Conservation (phyloP, 768 basidiomycete genomes). For the Candolleomyces efflorescens region DNA sequence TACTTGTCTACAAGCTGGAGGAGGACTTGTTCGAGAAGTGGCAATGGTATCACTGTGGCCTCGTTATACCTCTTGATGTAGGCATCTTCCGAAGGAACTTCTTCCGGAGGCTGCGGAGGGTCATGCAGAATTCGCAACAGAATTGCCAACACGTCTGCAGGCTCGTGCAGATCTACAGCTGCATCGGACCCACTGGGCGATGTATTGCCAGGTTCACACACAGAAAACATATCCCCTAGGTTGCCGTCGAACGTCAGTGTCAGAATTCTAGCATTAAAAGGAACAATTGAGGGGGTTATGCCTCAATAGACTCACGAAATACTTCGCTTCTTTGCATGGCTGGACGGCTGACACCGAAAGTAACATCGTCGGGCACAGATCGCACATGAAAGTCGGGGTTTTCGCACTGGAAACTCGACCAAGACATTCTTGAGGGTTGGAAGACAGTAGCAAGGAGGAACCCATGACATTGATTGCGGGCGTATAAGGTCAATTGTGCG, state of each 20-base stretch:
- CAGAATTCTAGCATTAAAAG: background rate
- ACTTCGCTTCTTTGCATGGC: slow-evolving; percentile 54
- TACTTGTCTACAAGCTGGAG: slow-evolving; percentile 67
- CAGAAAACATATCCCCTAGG: slow-evolving; percentile 66
- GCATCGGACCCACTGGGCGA: slow-evolving; percentile 20
- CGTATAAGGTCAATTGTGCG: slow-evolving; percentile 1
- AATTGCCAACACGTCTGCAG: slow-evolving; percentile 39
- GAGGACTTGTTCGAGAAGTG: slow-evolving; percentile 51
- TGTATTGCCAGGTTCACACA: slow-evolving; percentile 36
- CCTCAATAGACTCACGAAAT: slow-evolving; percentile 45
- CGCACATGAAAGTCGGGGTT: slow-evolving; percentile 54
- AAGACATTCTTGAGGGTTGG: slow-evolving; percentile 18
- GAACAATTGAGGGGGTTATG: background rate
- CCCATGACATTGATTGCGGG: background rate
- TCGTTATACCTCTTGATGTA: slow-evolving; percentile 33
- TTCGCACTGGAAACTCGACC: slow-evolving; percentile 39
- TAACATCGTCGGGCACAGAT: slow-evolving; percentile 46
- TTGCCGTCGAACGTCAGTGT: slow-evolving; percentile 5
- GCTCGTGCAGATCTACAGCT: slow-evolving; percentile 53
- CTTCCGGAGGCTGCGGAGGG: slow-evolving; percentile 44
- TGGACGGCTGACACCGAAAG: slow-evolving; percentile 45
- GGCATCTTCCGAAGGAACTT: slow-evolving; percentile 26
- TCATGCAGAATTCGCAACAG: slow-evolving; percentile 56
- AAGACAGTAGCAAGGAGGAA: slow-evolving; percentile 7
- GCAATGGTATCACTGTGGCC: slow-evolving; percentile 56